phyloP scores from a whole-genome alignment of 2,329 filamentous ascomycete genomes.

The Fonsecaea pugnacius region DNA sequence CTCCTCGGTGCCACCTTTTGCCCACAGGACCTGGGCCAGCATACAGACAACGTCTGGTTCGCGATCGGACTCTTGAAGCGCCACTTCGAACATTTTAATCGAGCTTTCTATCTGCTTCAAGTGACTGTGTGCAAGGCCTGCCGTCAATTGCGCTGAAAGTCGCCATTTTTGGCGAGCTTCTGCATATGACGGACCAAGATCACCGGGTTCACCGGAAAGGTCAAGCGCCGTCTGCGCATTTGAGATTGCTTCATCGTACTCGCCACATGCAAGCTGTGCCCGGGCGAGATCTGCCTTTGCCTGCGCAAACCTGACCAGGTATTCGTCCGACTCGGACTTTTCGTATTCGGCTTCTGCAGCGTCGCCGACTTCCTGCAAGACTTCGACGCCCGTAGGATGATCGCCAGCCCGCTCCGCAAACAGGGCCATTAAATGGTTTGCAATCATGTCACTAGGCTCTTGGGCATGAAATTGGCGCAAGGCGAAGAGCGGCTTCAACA shows the following conservation, averaged over 20 bases:
- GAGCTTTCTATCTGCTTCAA: slow-evolving; percentile 67
- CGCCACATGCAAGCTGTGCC: slow-evolving; percentile 72
- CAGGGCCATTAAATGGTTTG: slow-evolving; percentile 76
- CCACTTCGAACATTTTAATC: slow-evolving; percentile 77
- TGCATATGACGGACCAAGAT: slow-evolving; percentile 64
- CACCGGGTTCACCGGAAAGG: slow-evolving; percentile 70
- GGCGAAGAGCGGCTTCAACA: slow-evolving; percentile 87
- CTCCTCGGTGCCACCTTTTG: slow-evolving; percentile 75
- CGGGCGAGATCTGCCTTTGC: slow-evolving; percentile 86
- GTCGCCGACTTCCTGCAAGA: slow-evolving; percentile 69
- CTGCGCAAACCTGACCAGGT: slow-evolving; percentile 76
- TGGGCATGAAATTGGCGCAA: slow-evolving; percentile 79
- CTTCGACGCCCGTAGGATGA: slow-evolving; percentile 64
- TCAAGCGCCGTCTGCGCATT: slow-evolving; percentile 80
- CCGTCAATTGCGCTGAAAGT: slow-evolving; percentile 82
- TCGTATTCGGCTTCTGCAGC: slow-evolving; percentile 82
- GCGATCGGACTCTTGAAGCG: slow-evolving; percentile 69
- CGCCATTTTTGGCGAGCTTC: slow-evolving; percentile 72
- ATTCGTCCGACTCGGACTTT: slow-evolving; percentile 72
- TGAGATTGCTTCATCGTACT: slow-evolving; percentile 72
- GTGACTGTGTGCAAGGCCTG: slow-evolving; percentile 82
- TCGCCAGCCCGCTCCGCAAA: slow-evolving; percentile 81
- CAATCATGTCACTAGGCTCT: slow-evolving; percentile 70
- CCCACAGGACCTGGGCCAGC: slow-evolving; percentile 90
- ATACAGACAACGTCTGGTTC: slow-evolving; percentile 85